These are phyloP conservation scores for Zymoseptoria passerinii DNA, from an alignment of 2,329 filamentous ascomycete species.

Conservation along the genomic window DNA sequence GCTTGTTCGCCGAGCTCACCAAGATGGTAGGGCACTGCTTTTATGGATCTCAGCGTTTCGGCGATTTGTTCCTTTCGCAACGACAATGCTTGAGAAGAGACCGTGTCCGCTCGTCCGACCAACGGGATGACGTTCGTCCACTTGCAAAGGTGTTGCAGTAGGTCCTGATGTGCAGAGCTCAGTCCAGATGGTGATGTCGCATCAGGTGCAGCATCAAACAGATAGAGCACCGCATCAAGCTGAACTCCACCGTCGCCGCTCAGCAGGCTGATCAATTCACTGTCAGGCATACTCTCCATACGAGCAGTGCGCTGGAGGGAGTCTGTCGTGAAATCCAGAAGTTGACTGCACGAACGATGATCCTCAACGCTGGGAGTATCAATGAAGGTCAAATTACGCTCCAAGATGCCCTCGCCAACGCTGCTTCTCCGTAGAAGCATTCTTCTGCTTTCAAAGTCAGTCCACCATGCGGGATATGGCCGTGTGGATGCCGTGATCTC, in stretches of 20 bases:
- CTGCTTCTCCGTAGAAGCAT: conserved; percentile 58
- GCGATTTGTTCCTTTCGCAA: conserved; percentile 12
- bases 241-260: conserved; percentile 75
- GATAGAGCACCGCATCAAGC: conserved; percentile 77
- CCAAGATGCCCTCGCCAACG: conserved; percentile 66
- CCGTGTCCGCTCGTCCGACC: conserved; percentile 65
- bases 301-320: conserved; percentile 57
- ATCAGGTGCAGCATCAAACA: conserved; percentile 55
- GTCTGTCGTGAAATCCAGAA: conserved; percentile 58
- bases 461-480: conserved; percentile 83
- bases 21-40: conserved; percentile 11
- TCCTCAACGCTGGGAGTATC: conserved; percentile 63
- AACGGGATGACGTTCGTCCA: conserved; percentile 81
- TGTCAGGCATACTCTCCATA: conserved; percentile 55
- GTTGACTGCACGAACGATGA: conserved; percentile 39
- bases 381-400: conserved; percentile 89
- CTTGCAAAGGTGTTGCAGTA: conserved; percentile 44
- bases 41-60: conserved; percentile 7
- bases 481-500: conserved; percentile 41
- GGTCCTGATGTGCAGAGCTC: conserved; percentile 11
- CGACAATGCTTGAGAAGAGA: conserved; percentile 11
- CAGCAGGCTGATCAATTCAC: conserved; percentile 67
- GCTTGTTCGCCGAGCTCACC: neutral
- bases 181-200: conserved; percentile 2
- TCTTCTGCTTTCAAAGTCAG: conserved; percentile 61